These are phyloP conservation scores for barrel medic (Medicago truncatula) DNA, from an alignment of 306 rosid species.

Conservation along the genomic window MtrunA17r5.0-ANR NC_053042.1:5227001-5227500, in stretches of 20 bases:
- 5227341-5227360: constrained; percentile 10
- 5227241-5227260: background rate
- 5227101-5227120: too few species aligned
- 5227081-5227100: too few species aligned
- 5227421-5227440: constrained; percentile 55
- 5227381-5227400: constrained; percentile 15
- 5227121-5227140: too few species aligned
- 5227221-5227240: constrained; percentile 42
- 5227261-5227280: constrained; percentile 34
- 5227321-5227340: constrained; percentile 36
- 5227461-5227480: constrained; percentile 48
- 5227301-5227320: too few species aligned
- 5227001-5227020: too few species aligned
- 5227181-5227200: background rate
- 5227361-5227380: constrained; percentile 25
- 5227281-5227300: constrained; percentile 22
- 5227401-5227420: constrained; percentile 71
- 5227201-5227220: background rate
- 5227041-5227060: too few species aligned
- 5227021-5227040: too few species aligned
- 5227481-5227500: constrained; percentile 72
- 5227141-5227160: too few species aligned
- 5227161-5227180: background rate
- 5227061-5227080: too few species aligned
- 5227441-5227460: constrained; percentile 55